Evolutionary conservation across 2,329 filamentous ascomycete genomes (phyloP), one percentile per base, ranked within the genome.

Genomic region (Trichoderma pleuroti): DNA sequence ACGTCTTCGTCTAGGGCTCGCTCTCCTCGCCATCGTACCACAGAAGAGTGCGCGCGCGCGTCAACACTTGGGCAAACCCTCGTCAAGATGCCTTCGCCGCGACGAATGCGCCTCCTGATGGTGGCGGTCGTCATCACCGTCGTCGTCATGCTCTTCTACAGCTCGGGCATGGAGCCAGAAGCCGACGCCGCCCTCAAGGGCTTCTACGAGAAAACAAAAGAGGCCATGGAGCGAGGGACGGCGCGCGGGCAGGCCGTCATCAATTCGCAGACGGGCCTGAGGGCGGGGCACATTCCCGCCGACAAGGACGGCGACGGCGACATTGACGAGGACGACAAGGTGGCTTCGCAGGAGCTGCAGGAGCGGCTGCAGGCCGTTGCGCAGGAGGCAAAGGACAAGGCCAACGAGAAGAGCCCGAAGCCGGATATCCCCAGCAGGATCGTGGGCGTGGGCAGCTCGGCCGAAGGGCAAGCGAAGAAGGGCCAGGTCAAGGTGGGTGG

Each of bases 141-240:
- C 72, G 81, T 95, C 74, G 85, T 90, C 59, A 82, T 91, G 68
- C 84, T 97, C 75, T 93, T 95, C 83, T 90, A 93, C 78, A 91
- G 90, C 24, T 87, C 86, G n/a, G 83, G 84, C 39, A 80, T 82
- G 72, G 83, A 83, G 61, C 85, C 81, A 56, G 34, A 79, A 77
- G 64, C 80, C 81, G 42, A 75, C 67, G 54, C 36, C 39, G 54
- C 49, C 52, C 24, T 84, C 2, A 82, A 84, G 56, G 87, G 88
- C 75, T 90, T 90, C 74, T 90, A 90, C 81, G 82, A 84, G 72
- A 88, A 86, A 80, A 91, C 88, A 30, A 83, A 86, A 75, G 81
- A 86, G 70, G 88, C 86, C 10, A 80, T 91, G 75, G 83, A 84
- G 71, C 80, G 80, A 52, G 77, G 75, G 65, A 76, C 73, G 28